Evolutionary conservation across 2,329 filamentous ascomycete species (phyloP).

Genomic region (Exophiala viscosa): DNA sequence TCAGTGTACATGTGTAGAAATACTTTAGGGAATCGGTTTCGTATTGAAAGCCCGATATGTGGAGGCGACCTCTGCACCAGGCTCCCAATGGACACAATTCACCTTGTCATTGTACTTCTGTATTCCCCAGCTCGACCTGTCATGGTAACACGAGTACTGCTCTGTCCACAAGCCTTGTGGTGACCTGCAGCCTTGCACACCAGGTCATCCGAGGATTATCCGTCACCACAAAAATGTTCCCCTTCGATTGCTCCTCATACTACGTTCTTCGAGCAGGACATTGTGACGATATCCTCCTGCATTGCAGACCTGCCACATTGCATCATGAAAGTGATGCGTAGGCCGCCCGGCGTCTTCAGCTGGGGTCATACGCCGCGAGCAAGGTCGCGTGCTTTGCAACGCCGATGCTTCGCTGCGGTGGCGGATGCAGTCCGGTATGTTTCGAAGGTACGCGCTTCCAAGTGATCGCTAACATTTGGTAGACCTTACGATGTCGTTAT

Average conservation of each 20-base stretch:
- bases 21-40: too few species aligned
- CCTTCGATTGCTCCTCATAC: not conserved
- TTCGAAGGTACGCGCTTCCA: not conserved
- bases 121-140: not conserved
- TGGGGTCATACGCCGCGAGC: slow-evolving; percentile 29
- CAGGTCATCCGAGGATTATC: slow-evolving; percentile 5
- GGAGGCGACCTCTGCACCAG: too few species aligned
- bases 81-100: too few species aligned
- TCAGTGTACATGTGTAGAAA: too few species aligned
- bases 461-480: slow-evolving; percentile 7
- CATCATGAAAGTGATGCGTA: slow-evolving; percentile 14
- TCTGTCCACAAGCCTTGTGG: slow-evolving; percentile 5
- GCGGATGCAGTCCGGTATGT: slow-evolving; percentile 22
- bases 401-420: slow-evolving; percentile 26
- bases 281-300: not conserved
- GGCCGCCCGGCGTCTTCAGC: slow-evolving; percentile 15
- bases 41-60: too few species aligned
- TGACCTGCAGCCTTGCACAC: not conserved
- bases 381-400: slow-evolving; percentile 19
- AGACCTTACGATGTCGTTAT: slow-evolving; percentile 88
- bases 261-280: too few species aligned
- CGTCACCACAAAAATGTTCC: not conserved
- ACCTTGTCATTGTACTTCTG: not conserved
- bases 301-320: not conserved
- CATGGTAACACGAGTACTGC: too few species aligned